A percentile compares a stretch with the other conserved stretches of the same genome.
Evolutionary conservation across 2,329 filamentous ascomycete species (phyloP).

Genomic region (Chalaropsis thielavioides): DNA sequence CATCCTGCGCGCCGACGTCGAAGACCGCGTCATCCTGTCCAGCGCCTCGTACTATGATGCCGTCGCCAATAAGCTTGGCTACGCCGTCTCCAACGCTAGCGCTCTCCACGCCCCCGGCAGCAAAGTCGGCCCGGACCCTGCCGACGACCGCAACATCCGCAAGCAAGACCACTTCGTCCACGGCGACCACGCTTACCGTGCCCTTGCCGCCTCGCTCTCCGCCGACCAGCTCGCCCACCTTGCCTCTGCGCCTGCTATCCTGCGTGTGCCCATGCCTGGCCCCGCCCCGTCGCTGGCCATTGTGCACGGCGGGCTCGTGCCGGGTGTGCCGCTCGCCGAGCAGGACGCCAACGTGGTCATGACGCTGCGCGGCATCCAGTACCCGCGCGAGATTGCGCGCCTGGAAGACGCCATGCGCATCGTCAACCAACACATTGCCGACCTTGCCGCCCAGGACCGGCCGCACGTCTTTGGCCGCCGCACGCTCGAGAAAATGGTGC

Average conservation of each 20-base stretch:
- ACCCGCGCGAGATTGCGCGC: conserved; percentile 31
- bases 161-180: conserved; percentile 22
- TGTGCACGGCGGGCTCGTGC: conserved; percentile 76
- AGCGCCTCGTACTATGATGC: conserved; percentile 26
- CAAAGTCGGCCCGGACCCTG: neutral
- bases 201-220: conserved; percentile 39
- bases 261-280: conserved; percentile 43
- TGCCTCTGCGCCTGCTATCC: conserved; percentile 57
- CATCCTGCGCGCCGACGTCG: conserved; percentile 82
- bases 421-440: conserved; percentile 19
- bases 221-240: conserved; percentile 55
- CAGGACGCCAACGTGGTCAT: conserved; percentile 72
- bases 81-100: conserved; percentile 20
- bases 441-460: conserved; percentile 8
- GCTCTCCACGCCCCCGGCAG: conserved; percentile 19
- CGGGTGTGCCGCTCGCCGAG: conserved; percentile 51
- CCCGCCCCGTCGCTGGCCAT: conserved; percentile 45
- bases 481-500: conserved; percentile 16
- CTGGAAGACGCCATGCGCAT: conserved; percentile 21
- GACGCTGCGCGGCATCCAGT: conserved; percentile 76
- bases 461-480: conserved; percentile 12
- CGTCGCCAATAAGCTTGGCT: conserved; percentile 29
- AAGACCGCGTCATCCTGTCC: conserved; percentile 66
- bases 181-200: conserved; percentile 32
- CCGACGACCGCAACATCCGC: conserved; percentile 22